Percentiles rank a stretch among this genome's conserved stretches.
Conservation (phyloP, 202 grass and related monocot genomes). For the Setaria viridis region DNA sequence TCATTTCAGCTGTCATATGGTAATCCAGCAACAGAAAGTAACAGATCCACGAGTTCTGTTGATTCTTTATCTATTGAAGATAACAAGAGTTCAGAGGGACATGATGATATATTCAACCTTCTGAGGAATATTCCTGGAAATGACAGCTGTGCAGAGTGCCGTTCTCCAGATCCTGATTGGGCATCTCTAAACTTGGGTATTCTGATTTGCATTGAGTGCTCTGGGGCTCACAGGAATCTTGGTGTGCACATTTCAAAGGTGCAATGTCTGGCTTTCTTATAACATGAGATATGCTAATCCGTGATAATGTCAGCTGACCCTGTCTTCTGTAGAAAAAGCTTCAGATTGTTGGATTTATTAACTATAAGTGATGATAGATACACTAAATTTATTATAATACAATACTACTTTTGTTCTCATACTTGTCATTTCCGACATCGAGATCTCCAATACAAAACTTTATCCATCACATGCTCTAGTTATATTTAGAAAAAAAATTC, state of each 20-base stretch:
- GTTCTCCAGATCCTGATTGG: constrained; percentile 87
- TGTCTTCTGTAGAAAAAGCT: neutral
- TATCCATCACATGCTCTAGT: neutral
- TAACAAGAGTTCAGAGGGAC: constrained; percentile 54
- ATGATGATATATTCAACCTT: constrained; percentile 68
- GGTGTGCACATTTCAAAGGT: constrained; percentile 99
- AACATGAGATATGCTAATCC: constrained; percentile 23
- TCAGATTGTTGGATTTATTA: constrained; percentile 29
- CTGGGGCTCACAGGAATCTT: constrained; percentile 97
- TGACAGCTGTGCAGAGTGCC: constrained; percentile 93
- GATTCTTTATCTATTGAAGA: constrained; percentile 64
- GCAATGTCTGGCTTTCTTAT: constrained; percentile 14
- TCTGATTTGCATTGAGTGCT: constrained; percentile 94
- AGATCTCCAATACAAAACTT: neutral
- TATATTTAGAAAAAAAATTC: neutral
- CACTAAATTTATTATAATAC: constrained; percentile 22
- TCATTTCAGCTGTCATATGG: constrained; percentile 63
- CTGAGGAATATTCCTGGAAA: constrained; percentile 86
- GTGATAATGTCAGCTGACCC: neutral
- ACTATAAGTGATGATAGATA: constrained; percentile 7
- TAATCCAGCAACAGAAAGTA: constrained; percentile 52
- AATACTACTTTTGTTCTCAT: neutral
- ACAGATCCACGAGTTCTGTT: constrained; percentile 42
- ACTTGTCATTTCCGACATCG: neutral
- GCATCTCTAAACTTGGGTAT: constrained; percentile 96